These are phyloP conservation scores for Daedaleopsis sinensis DNA, from an alignment of 768 basidiomycete genomes.

Conservation along the genomic window DNA sequence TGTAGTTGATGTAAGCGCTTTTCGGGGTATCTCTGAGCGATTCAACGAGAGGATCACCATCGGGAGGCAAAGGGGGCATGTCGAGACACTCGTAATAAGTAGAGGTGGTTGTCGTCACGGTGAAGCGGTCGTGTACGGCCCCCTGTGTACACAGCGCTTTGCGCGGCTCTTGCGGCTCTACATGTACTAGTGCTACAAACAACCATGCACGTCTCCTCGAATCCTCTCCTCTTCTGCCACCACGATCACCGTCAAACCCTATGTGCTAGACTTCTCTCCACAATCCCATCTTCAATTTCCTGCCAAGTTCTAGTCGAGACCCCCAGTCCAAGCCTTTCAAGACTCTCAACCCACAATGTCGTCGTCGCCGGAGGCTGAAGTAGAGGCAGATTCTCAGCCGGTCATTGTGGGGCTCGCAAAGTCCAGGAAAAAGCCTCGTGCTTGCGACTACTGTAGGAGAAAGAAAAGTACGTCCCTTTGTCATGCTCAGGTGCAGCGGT, in stretches of 20 bases:
- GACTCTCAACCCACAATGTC: too few species aligned
- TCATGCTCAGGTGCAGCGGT: neutral
- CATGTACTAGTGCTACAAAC: too few species aligned
- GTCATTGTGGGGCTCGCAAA: neutral
- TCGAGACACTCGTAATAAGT: neutral
- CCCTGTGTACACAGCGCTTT: too few species aligned
- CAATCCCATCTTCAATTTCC: too few species aligned
- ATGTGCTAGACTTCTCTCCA: too few species aligned
- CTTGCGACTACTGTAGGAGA: constrained; percentile 8
- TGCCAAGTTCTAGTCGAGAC: too few species aligned
- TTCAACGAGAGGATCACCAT: neutral
- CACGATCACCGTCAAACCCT: too few species aligned
- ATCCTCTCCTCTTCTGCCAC: too few species aligned
- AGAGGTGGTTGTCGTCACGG: neutral
- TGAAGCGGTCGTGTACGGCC: neutral
- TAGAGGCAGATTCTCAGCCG: neutral
- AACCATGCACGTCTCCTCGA: too few species aligned
- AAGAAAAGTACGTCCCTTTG: constrained; percentile 8
- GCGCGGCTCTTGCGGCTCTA: too few species aligned
- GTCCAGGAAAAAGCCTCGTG: constrained; percentile 2
- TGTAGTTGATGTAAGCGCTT: neutral
- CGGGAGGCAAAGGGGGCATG: neutral
- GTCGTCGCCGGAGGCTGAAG: neutral
- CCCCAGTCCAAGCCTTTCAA: too few species aligned
- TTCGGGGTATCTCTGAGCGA: neutral